Evolutionary conservation across 257 asterid genomes (phyloP).

Genomic region (Cinchona pubescens): DNA sequence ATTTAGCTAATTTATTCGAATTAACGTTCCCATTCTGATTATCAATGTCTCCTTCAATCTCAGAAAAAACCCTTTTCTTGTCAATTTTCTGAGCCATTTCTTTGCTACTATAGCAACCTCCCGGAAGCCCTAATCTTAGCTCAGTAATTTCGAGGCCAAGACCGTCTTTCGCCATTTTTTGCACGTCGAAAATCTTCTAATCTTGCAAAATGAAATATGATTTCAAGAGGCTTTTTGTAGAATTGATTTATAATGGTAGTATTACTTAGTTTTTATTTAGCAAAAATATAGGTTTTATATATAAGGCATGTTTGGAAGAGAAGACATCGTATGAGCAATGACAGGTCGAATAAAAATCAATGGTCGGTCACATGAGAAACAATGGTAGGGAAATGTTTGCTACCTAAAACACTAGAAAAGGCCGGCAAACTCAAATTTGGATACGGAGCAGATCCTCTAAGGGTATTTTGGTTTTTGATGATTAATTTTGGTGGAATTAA

Average conservation of each 20-base stretch:
- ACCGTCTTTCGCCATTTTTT: constrained; percentile 22
- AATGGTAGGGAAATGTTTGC: constrained; percentile 63
- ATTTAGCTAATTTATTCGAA: not conserved
- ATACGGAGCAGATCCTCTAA: constrained; percentile 36
- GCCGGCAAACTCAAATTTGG: constrained; percentile 45
- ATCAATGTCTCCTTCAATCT: constrained; percentile 26
- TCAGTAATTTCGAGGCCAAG: constrained; percentile 64
- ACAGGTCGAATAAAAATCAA: constrained; percentile 39
- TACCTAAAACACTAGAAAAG: constrained; percentile 33
- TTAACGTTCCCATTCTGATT: not conserved
- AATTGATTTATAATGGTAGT: not conserved
- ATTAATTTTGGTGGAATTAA: constrained; percentile 12
- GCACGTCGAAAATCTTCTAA: not conserved
- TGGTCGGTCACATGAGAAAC: constrained; percentile 72
- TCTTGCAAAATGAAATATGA: not conserved
- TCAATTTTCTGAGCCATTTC: constrained; percentile 34
- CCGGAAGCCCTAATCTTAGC: constrained; percentile 80
- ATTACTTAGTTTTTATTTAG: not conserved
- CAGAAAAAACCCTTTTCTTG: constrained; percentile 58
- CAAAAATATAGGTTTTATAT: constrained; percentile 27
- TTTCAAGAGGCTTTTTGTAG: not conserved
- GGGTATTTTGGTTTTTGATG: constrained; percentile 25
- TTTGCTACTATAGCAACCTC: constrained; percentile 14
- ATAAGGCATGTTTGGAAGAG: constrained; percentile 22
- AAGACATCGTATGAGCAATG: constrained; percentile 24